phyloP scores from a whole-genome alignment of 2,329 filamentous ascomycete genomes.

The Helicocarpus griseus region DNA sequence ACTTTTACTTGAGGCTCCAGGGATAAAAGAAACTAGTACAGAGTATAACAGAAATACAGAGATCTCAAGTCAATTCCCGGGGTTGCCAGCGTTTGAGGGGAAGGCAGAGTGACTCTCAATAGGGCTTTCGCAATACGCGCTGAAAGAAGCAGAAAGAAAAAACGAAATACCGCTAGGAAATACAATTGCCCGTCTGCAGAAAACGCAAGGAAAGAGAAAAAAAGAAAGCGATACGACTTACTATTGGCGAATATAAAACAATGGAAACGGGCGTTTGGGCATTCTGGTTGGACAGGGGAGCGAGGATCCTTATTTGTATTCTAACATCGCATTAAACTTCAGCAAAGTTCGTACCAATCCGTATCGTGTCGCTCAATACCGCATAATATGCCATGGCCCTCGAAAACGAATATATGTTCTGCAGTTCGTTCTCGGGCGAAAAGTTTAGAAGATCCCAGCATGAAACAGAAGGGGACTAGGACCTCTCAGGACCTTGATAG shows the following conservation, averaged over 20 bases:
- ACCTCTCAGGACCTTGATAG: background rate
- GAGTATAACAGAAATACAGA: background rate
- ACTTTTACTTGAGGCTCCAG: background rate
- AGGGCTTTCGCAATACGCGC: background rate
- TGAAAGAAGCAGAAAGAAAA: background rate
- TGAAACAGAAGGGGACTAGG: background rate
- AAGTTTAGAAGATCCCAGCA: background rate
- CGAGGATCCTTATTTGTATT: background rate
- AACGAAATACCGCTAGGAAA: background rate
- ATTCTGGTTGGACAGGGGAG: slow-evolving; percentile 1
- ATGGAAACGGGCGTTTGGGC: background rate
- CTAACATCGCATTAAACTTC: background rate
- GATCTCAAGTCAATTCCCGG: background rate
- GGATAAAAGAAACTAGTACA: background rate
- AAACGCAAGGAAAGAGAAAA: background rate
- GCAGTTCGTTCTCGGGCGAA: too few species aligned
- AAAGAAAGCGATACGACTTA: background rate
- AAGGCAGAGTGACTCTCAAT: background rate
- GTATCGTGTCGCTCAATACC: background rate
- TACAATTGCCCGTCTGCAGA: background rate
- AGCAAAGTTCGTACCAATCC: background rate
- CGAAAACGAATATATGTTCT: background rate
- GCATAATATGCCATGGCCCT: background rate
- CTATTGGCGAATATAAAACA: slow-evolving; percentile 1
- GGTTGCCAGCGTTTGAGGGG: background rate